These are phyloP conservation scores for Vaucheria bursata DNA, from an alignment of 352 stramenopile species.

Conservation along the genomic window DNA sequence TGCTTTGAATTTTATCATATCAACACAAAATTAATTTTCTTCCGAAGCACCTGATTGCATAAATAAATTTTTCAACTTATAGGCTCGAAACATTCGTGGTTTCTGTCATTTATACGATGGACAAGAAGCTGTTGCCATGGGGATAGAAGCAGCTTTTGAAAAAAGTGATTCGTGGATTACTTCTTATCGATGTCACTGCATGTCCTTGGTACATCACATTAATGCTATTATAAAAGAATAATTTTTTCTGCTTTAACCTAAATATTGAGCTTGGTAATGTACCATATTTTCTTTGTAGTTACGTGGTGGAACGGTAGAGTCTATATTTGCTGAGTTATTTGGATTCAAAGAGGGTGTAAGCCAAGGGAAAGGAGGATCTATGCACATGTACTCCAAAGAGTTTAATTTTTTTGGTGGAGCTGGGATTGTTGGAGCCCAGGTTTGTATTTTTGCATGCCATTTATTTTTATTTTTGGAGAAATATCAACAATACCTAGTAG, in stretches of 20 bases:
- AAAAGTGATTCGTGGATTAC: constrained; percentile 96
- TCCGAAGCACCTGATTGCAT: constrained; percentile 8
- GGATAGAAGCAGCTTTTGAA: constrained; percentile 87
- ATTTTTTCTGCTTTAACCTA: too few relatives aligned
- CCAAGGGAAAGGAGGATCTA: constrained; percentile 82
- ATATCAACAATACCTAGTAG: too few relatives aligned
- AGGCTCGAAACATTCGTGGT: constrained; percentile 86
- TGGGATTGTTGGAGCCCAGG: constrained; percentile 10
- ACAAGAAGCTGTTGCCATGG: constrained; percentile 96
- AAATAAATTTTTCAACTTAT: constrained; percentile 19
- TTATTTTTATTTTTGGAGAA: too few relatives aligned
- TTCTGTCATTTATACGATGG: constrained; percentile 99
- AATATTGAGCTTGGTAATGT: too few relatives aligned
- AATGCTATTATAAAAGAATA: too few relatives aligned
- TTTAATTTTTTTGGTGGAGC: constrained; percentile 84
- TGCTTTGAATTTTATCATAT: constrained; percentile 4
- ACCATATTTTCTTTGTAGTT: too few relatives aligned
- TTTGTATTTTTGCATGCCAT: constrained; percentile 11
- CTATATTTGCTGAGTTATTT: constrained; percentile 91
- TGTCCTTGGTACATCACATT: constrained; percentile 81
- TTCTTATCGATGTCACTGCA: constrained; percentile 98
- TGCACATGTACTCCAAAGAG: constrained; percentile 94
- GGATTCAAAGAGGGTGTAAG: constrained; percentile 63
- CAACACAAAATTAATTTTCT: constrained; percentile 1
- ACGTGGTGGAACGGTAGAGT: constrained; percentile 80